Evolutionary conservation across 306 rosid species (phyloP).

Genomic region (Citrullus mucosospermus): DNA sequence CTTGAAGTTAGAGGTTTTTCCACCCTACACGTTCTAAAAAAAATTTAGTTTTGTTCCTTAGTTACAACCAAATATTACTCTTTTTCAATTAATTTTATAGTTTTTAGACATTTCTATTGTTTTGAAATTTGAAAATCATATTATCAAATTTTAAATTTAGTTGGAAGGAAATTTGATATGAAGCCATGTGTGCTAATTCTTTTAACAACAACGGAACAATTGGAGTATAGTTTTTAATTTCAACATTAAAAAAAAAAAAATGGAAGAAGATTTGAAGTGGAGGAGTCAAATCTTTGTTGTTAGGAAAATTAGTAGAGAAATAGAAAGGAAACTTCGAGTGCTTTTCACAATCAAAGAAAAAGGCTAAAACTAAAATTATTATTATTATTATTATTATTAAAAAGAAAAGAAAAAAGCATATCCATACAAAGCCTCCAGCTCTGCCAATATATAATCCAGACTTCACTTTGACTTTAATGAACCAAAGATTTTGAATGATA

Average conservation of each 20-base stretch:
- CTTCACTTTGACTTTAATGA: neutral
- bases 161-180: no score
- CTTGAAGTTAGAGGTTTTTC: no score
- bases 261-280: neutral
- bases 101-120: neutral
- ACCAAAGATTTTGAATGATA: neutral
- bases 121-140: neutral
- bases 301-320: neutral
- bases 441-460: neutral
- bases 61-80: no score
- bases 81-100: no score
- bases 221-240: neutral
- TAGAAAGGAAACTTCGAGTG: neutral
- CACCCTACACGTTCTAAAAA: no score
- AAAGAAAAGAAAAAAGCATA: neutral
- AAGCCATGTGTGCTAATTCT: neutral
- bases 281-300: neutral
- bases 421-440: constrained; percentile 3
- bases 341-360: neutral
- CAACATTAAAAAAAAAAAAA: neutral
- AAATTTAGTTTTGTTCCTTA: no score
- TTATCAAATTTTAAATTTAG: no score
- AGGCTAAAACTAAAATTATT: no score
- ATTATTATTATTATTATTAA: no score
- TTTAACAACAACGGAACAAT: neutral